These are phyloP conservation scores for Candida coleopterorum DNA, from an alignment of 805 yeast species.

Conservation along the genomic window DNA sequence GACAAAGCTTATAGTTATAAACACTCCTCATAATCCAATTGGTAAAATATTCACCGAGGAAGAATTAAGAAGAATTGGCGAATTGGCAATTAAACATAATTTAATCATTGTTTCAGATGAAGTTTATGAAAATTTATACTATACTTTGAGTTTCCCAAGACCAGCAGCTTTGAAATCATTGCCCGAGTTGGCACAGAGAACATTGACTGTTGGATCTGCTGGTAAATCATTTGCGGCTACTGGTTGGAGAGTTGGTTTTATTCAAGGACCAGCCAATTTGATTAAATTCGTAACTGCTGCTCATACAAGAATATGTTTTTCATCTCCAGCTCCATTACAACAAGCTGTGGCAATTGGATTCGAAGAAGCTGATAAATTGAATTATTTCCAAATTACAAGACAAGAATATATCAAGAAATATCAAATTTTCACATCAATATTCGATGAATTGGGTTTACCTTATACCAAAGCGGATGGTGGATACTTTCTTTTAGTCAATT, in stretches of 20 bases:
- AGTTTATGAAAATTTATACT: slow-evolving; percentile 89
- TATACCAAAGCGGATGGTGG: slow-evolving; percentile 93
- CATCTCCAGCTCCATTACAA: slow-evolving; percentile 88
- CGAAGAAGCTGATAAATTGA: slow-evolving; percentile 50
- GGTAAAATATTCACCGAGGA: slow-evolving; percentile 81
- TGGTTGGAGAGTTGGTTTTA: slow-evolving; percentile 98
- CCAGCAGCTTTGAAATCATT: slow-evolving; percentile 64
- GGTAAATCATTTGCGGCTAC: slow-evolving; percentile 99
- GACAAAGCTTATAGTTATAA: slow-evolving; percentile 83
- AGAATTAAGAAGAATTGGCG: slow-evolving; percentile 73
- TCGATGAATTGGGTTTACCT: slow-evolving; percentile 84
- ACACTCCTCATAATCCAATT: slow-evolving; percentile 95
- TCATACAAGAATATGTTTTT: slow-evolving; percentile 90
- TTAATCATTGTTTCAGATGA: slow-evolving; percentile 84
- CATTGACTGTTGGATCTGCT: slow-evolving; percentile 92
- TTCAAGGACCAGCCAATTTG: slow-evolving; percentile 80
- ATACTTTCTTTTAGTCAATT: slow-evolving; percentile 85
- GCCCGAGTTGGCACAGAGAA: slow-evolving; percentile 73
- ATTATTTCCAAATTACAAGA: slow-evolving; percentile 70
- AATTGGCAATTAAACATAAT: slow-evolving; percentile 80
- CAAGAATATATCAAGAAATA: slow-evolving; percentile 67
- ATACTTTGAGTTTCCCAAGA: slow-evolving; percentile 64
- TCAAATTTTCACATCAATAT: slow-evolving; percentile 64
- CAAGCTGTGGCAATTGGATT: slow-evolving; percentile 85
- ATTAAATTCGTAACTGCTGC: slow-evolving; percentile 81